Evolutionary conservation across 768 basidiomycete genomes (phyloP).

Genomic region (Boletus eberwhitei): DNA sequence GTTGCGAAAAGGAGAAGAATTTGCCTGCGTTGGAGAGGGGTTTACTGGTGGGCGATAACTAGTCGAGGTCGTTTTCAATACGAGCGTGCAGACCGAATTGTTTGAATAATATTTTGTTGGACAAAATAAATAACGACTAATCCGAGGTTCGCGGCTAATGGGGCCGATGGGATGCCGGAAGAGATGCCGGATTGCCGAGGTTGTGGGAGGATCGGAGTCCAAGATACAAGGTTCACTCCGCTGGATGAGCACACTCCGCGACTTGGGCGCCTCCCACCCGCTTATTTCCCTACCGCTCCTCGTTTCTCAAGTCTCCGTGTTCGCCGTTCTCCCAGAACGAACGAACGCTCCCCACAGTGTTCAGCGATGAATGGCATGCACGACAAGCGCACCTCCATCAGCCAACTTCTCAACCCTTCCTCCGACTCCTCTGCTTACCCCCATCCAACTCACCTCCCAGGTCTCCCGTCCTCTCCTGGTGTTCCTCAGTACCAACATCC

Average conservation of each 20-base stretch:
- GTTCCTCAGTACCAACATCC: constrained; percentile 30
- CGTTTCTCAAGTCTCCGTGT: constrained; percentile 18
- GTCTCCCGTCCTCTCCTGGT: constrained; percentile 20
- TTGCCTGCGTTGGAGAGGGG: not conserved
- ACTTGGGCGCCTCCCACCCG: constrained; percentile 28
- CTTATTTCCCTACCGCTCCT: constrained; percentile 28
- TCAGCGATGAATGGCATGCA: constrained; percentile 41
- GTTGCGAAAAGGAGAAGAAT: not conserved
- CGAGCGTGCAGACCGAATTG: too few species aligned
- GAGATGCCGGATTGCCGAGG: constrained; percentile 23
- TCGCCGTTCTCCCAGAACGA: constrained; percentile 4
- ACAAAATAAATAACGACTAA: not conserved
- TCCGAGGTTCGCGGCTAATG: constrained; percentile 30
- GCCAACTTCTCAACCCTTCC: constrained; percentile 49
- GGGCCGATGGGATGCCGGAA: constrained; percentile 20
- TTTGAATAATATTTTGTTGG: not conserved
- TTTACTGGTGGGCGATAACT: not conserved
- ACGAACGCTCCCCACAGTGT: constrained; percentile 14
- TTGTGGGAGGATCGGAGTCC: constrained; percentile 26
- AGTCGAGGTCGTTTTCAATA: too few species aligned
- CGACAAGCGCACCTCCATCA: constrained; percentile 52
- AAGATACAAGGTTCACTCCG: constrained; percentile 28
- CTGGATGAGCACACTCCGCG: constrained; percentile 29
- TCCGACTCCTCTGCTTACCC: constrained; percentile 36
- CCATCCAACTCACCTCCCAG: constrained; percentile 29